Percentiles rank a stretch among this genome's conserved stretches.
phyloP scores from a whole-genome alignment of 129 eudicot species.

The Flaveria robusta region DNA sequence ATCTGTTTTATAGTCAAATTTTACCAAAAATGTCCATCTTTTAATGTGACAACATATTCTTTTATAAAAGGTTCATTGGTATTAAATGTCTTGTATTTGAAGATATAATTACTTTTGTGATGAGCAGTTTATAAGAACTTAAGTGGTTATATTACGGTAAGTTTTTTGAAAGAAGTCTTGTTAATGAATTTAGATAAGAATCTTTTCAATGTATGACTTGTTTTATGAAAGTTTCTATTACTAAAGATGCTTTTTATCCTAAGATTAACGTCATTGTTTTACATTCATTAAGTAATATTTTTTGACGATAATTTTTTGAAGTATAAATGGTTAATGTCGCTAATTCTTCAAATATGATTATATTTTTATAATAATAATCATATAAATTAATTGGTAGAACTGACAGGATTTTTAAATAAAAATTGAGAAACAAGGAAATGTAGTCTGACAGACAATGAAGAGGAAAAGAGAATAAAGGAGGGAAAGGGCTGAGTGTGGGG shows the following conservation, averaged over 20 bases:
- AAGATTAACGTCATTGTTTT: not conserved
- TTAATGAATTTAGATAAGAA: not conserved
- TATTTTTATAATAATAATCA: too few relatives aligned
- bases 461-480: not conserved
- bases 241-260: not conserved
- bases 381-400: too few relatives aligned
- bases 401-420: not conserved
- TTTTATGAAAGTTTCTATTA: not conserved
- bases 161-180: not conserved
- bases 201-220: not conserved
- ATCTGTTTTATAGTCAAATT: not conserved
- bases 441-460: not conserved
- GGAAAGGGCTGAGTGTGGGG: not conserved
- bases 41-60: not conserved
- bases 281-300: not conserved
- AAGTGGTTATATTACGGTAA: not conserved
- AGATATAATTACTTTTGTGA: not conserved
- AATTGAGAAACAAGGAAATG: not conserved
- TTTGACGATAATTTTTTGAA: not conserved
- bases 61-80: not conserved
- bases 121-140: not conserved
- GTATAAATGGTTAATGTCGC: not conserved
- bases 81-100: not conserved
- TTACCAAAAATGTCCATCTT: not conserved
- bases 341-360: too few relatives aligned